Evolutionary conservation across 1,284 basidiomycete species (phyloP), one percentile per base, ranked within the genome.

Genomic region (Anthracocystis walkeri): DNA sequence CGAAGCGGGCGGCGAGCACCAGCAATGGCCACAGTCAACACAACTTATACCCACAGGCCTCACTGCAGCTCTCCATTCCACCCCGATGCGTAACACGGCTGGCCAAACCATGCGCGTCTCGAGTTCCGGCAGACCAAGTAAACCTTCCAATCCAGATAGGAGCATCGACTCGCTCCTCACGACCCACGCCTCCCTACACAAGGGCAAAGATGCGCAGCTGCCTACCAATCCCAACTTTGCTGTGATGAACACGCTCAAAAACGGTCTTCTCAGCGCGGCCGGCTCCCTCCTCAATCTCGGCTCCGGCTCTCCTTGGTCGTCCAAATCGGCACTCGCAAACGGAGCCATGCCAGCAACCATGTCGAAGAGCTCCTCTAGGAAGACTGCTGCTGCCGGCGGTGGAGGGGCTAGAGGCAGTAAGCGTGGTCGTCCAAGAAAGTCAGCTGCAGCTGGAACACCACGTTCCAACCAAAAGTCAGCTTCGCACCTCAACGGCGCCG

Each of bases 121-220:
- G n/a, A 50, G 51, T 25, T 64, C 71, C 35, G 65, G 70, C 12
- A 68, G 71, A 38, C 49, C 42, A 1, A 74, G 67, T 50, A 74
- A 74, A 38, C 71, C 71, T 7, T 63, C 53, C n/a, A 74, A 74
- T 53, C 61, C 58, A 14, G 65, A 68, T 23, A 33, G 61, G 18
- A 68, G 71, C 62, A 66, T 68, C 45, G 71, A 74, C 40, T 63
- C 65, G 49, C 58, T 68, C 7, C 54, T 74, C 48, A 58, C 57
- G 0, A 33, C 71, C 8, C 58, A 65, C 14, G 20, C 35, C 21
- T 60, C 57, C 3, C 29, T 61, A 14, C 38, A 49, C 16, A 60
- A 54, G 23, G 23, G 56, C 45, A 65, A 46, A 25, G 53, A 65
- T 7, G 38, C 27, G 38, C 55, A 62, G 29, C 21, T 50, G 21